These are phyloP conservation scores for Athelia psychrophila DNA, from an alignment of 1,284 basidiomycete species.

Conservation along the genomic window DNA sequence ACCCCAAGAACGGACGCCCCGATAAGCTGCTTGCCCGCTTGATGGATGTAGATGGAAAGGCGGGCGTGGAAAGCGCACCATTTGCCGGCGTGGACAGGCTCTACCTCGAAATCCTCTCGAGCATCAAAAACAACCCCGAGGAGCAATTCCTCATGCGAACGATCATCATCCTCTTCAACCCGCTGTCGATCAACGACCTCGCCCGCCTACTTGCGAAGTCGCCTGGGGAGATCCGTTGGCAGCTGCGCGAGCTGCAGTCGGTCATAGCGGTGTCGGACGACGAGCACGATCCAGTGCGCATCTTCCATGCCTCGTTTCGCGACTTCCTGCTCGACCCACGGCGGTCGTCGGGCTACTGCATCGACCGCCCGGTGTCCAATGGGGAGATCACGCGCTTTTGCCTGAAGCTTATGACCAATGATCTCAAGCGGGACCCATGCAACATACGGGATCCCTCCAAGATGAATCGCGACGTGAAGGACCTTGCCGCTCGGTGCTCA, in stretches of 20 bases:
- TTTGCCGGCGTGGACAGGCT: constrained; percentile 11
- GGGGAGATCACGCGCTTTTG: constrained; percentile 13
- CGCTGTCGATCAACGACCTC: constrained; percentile 13
- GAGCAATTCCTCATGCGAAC: constrained; percentile 12
- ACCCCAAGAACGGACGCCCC: constrained; percentile 8
- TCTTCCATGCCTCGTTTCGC: constrained; percentile 22
- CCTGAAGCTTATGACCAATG: constrained; percentile 14
- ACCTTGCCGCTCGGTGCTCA: constrained; percentile 10
- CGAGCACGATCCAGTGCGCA: constrained; percentile 8
- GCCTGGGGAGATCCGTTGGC: constrained; percentile 8
- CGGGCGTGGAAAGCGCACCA: constrained; percentile 7
- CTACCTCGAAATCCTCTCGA: constrained; percentile 14
- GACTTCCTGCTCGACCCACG: constrained; percentile 15
- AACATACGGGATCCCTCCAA: constrained; percentile 11
- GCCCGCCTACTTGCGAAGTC: constrained; percentile 12
- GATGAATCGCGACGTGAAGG: constrained; percentile 13
- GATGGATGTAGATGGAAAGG: not conserved
- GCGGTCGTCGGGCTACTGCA: constrained; percentile 15
- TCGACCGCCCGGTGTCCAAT: constrained; percentile 12
- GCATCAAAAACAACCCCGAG: constrained; percentile 10
- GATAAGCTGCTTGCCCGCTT: constrained; percentile 8
- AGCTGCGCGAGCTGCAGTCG: constrained; percentile 12
- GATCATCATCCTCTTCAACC: constrained; percentile 13
- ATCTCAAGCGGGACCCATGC: constrained; percentile 15
- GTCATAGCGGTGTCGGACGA: constrained; percentile 13